These are phyloP conservation scores for Scolecobasidium constrictum DNA, from an alignment of 2,329 filamentous ascomycete genomes.

Conservation along the genomic window DNA sequence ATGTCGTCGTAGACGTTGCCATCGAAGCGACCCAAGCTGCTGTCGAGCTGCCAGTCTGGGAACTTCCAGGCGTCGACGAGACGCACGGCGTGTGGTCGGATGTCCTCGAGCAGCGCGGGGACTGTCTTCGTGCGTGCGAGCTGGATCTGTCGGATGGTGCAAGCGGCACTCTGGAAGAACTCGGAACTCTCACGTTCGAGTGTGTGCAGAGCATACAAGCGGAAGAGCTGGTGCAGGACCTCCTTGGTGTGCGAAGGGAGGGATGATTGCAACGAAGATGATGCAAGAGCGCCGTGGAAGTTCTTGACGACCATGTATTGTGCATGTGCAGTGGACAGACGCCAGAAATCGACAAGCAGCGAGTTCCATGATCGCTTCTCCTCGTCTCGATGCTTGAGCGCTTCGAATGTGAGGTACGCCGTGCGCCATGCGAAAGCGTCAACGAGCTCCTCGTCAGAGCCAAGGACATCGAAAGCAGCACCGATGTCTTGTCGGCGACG, in stretches of 20 bases:
- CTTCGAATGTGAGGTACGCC: constrained; percentile 64
- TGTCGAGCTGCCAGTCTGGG: constrained; percentile 69
- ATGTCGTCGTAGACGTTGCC: constrained; percentile 74
- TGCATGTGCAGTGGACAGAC: constrained; percentile 61
- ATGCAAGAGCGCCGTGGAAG: constrained; percentile 61
- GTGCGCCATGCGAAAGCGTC: constrained; percentile 67
- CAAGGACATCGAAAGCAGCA: constrained; percentile 62
- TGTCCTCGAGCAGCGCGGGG: constrained; percentile 60
- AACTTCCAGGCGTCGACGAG: constrained; percentile 68
- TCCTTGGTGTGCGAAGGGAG: constrained; percentile 9
- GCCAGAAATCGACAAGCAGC: constrained; percentile 68
- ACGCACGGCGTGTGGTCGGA: constrained; percentile 60
- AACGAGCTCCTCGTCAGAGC: constrained; percentile 58
- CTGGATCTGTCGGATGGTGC: constrained; percentile 61
- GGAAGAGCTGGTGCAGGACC: constrained; percentile 56
- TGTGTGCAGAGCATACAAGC: constrained; percentile 53
- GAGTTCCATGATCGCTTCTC: constrained; percentile 72
- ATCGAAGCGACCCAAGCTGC: constrained; percentile 56
- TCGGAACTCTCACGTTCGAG: constrained; percentile 60
- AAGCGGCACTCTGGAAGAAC: constrained; percentile 60
- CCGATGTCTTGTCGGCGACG: constrained; percentile 56
- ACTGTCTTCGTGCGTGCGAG: constrained; percentile 56
- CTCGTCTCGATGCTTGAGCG: constrained; percentile 61
- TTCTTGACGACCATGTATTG: constrained; percentile 72
- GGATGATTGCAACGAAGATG: constrained; percentile 36